Evolutionary conservation across 495 filamentous ascomycete species (phyloP), one percentile per base, ranked within the genome.

Genomic region (Poronia punctata): DNA sequence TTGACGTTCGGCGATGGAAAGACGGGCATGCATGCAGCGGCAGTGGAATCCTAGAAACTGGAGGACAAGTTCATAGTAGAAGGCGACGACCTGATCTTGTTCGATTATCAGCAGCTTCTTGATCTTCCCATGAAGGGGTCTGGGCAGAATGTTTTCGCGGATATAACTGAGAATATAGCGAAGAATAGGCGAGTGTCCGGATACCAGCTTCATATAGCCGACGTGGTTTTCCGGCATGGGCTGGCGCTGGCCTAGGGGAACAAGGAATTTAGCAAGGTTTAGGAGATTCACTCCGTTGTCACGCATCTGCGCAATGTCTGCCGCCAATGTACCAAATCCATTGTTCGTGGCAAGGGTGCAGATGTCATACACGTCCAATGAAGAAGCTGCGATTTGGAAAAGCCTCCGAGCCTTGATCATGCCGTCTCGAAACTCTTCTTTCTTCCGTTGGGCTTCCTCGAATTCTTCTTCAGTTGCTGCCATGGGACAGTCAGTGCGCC

Each of bases 21-120:
- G 16, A 0, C 45, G 45, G 0, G 52, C 37, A 25, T 58, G 52
- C 15, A 58, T 45, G 3, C 45, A 50, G 0, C 34, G 43, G 24
- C 52, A 58, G 8, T 55, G 18, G 20, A 58, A 31, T 6, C 50
- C 45, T 5, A 58, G 40, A 29, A 58, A 52, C 16, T 58, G 51
- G 9, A 57, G 17, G 5, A 49, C 51, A 6, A 54, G 43, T 19
- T 57, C 54, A 29, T 57, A 57, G 35, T 45, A 57, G 5, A 47
- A 57, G 1, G 54, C 54, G 10, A 57, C 2, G 15, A 57, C 52
- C 1, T 40, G 36, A 7, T 41, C 52, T 10, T 49, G 25, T 24
- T 57, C 54, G 2, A 42, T 52, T 14, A 57, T 54, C 7, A 57
- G 28, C 10, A 57, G 34, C 34, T 57, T 57, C 37, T 54, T 51